phyloP scores from a whole-genome alignment of 208 protist genomes.

The Naegleria lovaniensis region DNA sequence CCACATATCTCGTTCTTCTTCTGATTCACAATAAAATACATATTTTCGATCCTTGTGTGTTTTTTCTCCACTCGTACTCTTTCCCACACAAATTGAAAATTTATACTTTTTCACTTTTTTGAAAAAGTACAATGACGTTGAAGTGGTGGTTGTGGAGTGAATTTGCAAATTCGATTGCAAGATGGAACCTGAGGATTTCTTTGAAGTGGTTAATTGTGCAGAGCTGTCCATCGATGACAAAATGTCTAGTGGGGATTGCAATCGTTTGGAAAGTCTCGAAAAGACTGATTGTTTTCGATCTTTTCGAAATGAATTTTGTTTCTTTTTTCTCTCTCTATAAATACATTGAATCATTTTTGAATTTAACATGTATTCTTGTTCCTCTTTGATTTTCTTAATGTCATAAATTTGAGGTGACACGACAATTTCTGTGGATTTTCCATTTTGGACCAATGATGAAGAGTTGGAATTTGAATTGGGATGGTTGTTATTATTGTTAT shows the following conservation, averaged over 20 bases:
- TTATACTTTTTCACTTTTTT: background rate
- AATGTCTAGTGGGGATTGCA: background rate
- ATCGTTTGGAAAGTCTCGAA: background rate
- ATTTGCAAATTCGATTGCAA: background rate
- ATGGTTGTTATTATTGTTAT: no score
- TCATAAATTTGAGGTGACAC: background rate
- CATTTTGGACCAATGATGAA: background rate
- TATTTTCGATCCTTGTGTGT: background rate
- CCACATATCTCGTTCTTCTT: background rate
- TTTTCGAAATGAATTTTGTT: background rate
- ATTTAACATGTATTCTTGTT: background rate
- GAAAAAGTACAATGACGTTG: background rate
- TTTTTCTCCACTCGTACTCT: background rate
- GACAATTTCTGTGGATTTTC: background rate
- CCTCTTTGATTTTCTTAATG: background rate
- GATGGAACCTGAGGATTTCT: background rate
- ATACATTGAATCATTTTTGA: background rate
- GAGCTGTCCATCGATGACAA: no score
- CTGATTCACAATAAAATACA: background rate
- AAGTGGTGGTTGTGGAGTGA: background rate
- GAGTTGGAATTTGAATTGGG: no score
- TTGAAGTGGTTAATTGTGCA: background rate
- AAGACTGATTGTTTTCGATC: background rate
- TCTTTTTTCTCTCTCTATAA: background rate
- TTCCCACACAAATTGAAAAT: background rate